Conservation (phyloP, 768 basidiomycete species). For the Lyophyllum shimeji region DNA sequence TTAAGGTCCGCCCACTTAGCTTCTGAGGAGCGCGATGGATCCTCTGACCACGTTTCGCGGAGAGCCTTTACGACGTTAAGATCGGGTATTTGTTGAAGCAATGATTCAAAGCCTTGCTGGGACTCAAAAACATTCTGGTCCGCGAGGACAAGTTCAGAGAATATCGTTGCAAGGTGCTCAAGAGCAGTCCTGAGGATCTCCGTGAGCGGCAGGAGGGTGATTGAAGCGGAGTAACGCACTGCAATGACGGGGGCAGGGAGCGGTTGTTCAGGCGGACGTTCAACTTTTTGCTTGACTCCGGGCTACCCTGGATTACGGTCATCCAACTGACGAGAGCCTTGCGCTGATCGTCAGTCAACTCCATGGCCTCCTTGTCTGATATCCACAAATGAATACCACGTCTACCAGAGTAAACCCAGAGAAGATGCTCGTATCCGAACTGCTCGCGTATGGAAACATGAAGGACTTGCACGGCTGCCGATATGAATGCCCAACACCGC, state of each 20-base stretch:
- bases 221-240: conserved; percentile 41
- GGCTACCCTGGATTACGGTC: conserved; percentile 79
- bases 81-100: conserved; percentile 79
- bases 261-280: conserved; percentile 56
- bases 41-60: conserved; percentile 56
- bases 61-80: conserved; percentile 45
- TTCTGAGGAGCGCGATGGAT: conserved; percentile 53
- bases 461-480: conserved; percentile 86
- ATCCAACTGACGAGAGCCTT: conserved; percentile 85
- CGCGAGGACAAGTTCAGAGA: conserved; percentile 64
- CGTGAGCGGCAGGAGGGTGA: neutral
- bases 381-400: conserved; percentile 99
- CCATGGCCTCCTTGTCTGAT: conserved; percentile 85
- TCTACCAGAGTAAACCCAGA: conserved; percentile 99
- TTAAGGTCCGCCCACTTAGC: conserved; percentile 77
- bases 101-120: conserved; percentile 68
- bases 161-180: conserved; percentile 51
- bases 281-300: conserved; percentile 80
- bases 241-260: conserved; percentile 70
- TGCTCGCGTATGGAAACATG: conserved; percentile 79
- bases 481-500: conserved; percentile 94
- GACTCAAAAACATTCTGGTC: conserved; percentile 85
- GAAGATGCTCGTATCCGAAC: conserved; percentile 85
- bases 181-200: conserved; percentile 40
- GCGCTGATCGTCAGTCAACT: conserved; percentile 88